Percentiles rank a stretch among this genome's conserved stretches.
phyloP scores from a whole-genome alignment of 495 filamentous ascomycete species.

The Hamigera avellanea region DNA sequence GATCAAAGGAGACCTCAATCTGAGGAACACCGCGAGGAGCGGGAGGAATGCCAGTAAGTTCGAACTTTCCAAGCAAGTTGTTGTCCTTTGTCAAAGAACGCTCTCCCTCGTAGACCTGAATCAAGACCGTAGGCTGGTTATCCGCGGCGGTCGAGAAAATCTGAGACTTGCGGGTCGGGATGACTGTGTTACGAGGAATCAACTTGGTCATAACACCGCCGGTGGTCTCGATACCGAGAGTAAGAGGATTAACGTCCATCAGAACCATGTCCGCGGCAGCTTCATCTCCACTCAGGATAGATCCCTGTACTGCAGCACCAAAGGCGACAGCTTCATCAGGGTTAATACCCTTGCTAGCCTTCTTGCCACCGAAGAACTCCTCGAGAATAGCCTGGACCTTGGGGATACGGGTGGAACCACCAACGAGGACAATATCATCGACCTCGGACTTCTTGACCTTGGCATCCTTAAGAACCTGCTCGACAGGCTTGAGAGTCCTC shows the following conservation, averaged over 20 bases:
- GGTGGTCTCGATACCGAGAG: conserved; percentile 96
- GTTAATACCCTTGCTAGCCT: conserved; percentile 97
- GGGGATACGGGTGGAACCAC: conserved; percentile 92
- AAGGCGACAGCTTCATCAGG: conserved; percentile 97
- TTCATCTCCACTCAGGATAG: conserved; percentile 82
- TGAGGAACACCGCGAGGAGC: conserved; percentile 94
- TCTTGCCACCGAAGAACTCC: conserved; percentile 91
- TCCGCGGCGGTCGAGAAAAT: conserved; percentile 97
- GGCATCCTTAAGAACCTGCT: conserved; percentile 90
- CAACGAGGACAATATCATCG: conserved; percentile 82
- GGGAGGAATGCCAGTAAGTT: conserved; percentile 88
- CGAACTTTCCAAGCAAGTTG: conserved; percentile 95
- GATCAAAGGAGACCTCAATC: conserved; percentile 95
- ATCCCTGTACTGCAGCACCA: conserved; percentile 94
- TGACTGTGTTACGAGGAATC: conserved; percentile 89
- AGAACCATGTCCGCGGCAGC: conserved; percentile 71
- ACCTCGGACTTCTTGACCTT: conserved; percentile 82
- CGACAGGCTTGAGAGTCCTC: conserved; percentile 96
- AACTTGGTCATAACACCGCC: conserved; percentile 98
- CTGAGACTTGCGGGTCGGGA: conserved; percentile 93
- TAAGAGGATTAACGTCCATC: conserved; percentile 97
- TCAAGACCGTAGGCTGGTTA: conserved; percentile 94
- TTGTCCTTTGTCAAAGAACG: conserved; percentile 94
- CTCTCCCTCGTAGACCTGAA: conserved; percentile 96
- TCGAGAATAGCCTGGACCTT: conserved; percentile 92